A percentile compares a stretch with the other conserved stretches of the same genome.
Evolutionary conservation across 352 stramenopile species (phyloP).

Genomic region (Globisporangium spiculum): DNA sequence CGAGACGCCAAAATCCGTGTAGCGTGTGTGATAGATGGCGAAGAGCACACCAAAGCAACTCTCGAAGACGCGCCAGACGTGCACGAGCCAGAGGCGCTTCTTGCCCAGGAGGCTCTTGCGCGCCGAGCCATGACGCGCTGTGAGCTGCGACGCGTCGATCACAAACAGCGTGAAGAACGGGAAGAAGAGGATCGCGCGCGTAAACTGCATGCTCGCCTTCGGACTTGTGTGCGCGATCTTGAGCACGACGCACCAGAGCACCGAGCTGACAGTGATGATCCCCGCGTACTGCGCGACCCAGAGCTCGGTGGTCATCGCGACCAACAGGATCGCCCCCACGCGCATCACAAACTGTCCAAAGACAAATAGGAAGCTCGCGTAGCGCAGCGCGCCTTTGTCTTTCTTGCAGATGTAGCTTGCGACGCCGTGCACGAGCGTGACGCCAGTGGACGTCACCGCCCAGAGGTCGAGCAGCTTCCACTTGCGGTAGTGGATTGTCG

Average conservation of each 20-base stretch:
- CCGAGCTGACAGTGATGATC: conserved; percentile 32
- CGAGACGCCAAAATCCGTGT: conserved; percentile 59
- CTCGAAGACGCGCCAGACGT: conserved; percentile 57
- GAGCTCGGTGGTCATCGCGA: conserved; percentile 58
- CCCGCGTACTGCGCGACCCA: conserved; percentile 36
- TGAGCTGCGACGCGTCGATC: conserved; percentile 48
- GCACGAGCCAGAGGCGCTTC: conserved; percentile 34
- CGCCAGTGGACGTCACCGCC: conserved; percentile 45
- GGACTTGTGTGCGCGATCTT: conserved; percentile 39
- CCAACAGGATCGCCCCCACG: conserved; percentile 53
- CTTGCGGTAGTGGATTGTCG: conserved; percentile 81
- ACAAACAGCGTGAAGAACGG: conserved; percentile 67
- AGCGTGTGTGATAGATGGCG: conserved; percentile 37
- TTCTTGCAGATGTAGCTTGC: conserved; percentile 44
- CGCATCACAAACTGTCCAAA: conserved; percentile 61
- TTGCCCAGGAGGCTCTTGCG: conserved; percentile 30
- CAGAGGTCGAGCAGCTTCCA: conserved; percentile 64
- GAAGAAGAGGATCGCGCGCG: conserved; percentile 54
- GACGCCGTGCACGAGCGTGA: conserved; percentile 49
- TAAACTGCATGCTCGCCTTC: conserved; percentile 32
- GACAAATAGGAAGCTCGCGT: conserved; percentile 45
- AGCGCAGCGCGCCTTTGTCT: conserved; percentile 26
- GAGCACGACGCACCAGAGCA: conserved; percentile 31
- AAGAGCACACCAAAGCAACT: conserved; percentile 43
- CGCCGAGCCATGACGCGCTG: conserved; percentile 27